Evolutionary conservation across 2,329 filamentous ascomycete species (phyloP).

Genomic region (Pseudomassariella vexata): DNA sequence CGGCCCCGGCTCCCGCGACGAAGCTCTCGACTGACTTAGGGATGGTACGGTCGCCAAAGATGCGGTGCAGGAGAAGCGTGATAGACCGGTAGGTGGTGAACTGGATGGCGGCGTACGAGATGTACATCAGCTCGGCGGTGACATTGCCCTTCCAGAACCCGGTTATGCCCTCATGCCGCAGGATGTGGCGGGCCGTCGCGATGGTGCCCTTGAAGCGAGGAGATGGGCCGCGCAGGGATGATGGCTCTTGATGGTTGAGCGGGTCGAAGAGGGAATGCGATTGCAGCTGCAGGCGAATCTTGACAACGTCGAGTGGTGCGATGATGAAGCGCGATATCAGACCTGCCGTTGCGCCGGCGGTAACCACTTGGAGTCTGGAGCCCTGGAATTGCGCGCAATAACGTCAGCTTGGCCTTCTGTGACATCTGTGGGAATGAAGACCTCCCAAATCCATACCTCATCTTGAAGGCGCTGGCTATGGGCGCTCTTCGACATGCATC

Average conservation of each 20-base stretch:
- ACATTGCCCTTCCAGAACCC: constrained; percentile 97
- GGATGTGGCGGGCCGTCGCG: constrained; percentile 69
- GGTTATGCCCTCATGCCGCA: constrained; percentile 74
- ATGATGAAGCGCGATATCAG: constrained; percentile 90
- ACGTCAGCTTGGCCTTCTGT: background rate
- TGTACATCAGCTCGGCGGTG: constrained; percentile 88
- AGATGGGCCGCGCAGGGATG: constrained; percentile 35
- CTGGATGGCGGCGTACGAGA: constrained; percentile 83
- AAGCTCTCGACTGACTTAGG: constrained; percentile 72
- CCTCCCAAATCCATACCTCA: constrained; percentile 39
- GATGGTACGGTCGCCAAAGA: constrained; percentile 39
- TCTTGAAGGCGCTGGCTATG: constrained; percentile 49
- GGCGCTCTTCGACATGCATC: constrained; percentile 39
- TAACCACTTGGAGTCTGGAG: constrained; percentile 49
- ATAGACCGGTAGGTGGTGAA: constrained; percentile 82
- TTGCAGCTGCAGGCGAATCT: constrained; percentile 95
- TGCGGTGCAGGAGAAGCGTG: constrained; percentile 58
- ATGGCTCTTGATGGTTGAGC: constrained; percentile 46
- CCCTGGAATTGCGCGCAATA: constrained; percentile 33
- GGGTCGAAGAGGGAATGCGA: constrained; percentile 77
- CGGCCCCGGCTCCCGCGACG: constrained; percentile 74
- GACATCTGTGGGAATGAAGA: background rate
- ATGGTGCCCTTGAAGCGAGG: constrained; percentile 69
- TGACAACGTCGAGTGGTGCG: constrained; percentile 93
- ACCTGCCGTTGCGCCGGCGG: constrained; percentile 62